Base-by-base conservation (phyloP, 2,329 filamentous ascomycete species). In the Verticillium klebahnii region DNA sequence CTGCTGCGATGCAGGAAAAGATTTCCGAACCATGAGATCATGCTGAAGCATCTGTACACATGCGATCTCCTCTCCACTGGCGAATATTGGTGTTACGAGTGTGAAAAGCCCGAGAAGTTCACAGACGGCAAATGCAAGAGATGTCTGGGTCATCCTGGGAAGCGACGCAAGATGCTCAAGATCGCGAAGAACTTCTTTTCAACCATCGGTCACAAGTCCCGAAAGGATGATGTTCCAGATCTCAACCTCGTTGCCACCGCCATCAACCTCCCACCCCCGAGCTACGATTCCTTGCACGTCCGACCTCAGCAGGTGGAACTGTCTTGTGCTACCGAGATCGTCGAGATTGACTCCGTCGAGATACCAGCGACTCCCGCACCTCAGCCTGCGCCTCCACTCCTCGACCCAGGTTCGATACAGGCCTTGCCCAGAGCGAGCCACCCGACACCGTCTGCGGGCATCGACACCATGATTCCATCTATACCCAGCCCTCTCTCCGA, bases 11-110 rank as follows among this genome's bases (percentile, higher is more conserved):
- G 83, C 69, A 77, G 78, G 55, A 77, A 79, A 66, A 77, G 72
- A 9, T 84, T 84, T 68, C 69, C 75, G 17, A 76, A 78, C 69
- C 83, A 85, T 67, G 82, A 85, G 69, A 64, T 75, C 61, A 83
- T 85, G 83, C 75, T 85, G 58, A 78, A 76, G 66, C 83, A 85
- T 64, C 73, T 85, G 11, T 78, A 80, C 62, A 71, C 70, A 45
- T 85, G 82, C 68, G 73, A 75, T 34, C 75, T 81, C 67, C 77
- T 85, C 36, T 69, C 74, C 31, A 76, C 75, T 3, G 80, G 81
- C 62, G 80, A 85, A 73, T 85, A 85, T 66, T 79, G 81, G 75
- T 86, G 83, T 68, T 85, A 82, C 68, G 79, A 84, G 40, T 84
- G 83, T 67, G 78, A 75, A 68, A 78, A 77, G 66, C 74, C 80